Evolutionary conservation across 1,284 basidiomycete species (phyloP), one percentile per base, ranked within the genome.

Genomic region (Ustilago tritici): DNA sequence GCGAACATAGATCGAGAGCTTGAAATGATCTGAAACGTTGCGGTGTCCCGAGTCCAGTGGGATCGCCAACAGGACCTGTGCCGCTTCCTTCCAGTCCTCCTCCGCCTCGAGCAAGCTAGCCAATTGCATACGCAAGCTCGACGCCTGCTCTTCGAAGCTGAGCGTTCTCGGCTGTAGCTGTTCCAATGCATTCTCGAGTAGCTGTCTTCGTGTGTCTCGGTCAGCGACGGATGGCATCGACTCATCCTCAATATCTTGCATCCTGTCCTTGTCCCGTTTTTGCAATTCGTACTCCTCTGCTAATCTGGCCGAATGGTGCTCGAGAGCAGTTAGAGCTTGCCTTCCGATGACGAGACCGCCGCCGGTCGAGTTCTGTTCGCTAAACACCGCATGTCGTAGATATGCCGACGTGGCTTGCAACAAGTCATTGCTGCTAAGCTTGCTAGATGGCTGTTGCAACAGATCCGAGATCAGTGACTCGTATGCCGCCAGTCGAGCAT

Each of bases 121-220:
- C 36, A 97, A 91, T 82, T 95, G 92, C 81, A 94, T 93, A 57
- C 95, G 89, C 66, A 98, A 87, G 5, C 90, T 89, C 67, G 94
- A 94, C 8, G 93, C 91, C 94, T 97, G 85, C 87, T 98, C 95
- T 86, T 98, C 96, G 84, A 94, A 97, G 87, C 93, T 95, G 47
- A 91, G 91, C 78, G 91, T 90, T 65, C 92, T 89, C 1, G 92
- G 91, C 82, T 93, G 92, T 28, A 94, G 88, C 41, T 90, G 90
- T 46, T 89, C 88, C 46, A 96, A 88, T 0, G 91, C 91, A 64
- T 92, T 91, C 83, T 93, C 89, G 23, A 95, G 90, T 60, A 95
- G 88, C 61, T 88, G 88, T n/a, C 63, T 64, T n/a, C 76, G 64
- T 23, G 70, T 71, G 38, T 81, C 80, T 10, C 55, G 34, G 19